A percentile compares a stretch with the other conserved stretches of the same genome.
Conservation (phyloP, 495 filamentous ascomycete species). For the Trichocladium antarcticum region DNA sequence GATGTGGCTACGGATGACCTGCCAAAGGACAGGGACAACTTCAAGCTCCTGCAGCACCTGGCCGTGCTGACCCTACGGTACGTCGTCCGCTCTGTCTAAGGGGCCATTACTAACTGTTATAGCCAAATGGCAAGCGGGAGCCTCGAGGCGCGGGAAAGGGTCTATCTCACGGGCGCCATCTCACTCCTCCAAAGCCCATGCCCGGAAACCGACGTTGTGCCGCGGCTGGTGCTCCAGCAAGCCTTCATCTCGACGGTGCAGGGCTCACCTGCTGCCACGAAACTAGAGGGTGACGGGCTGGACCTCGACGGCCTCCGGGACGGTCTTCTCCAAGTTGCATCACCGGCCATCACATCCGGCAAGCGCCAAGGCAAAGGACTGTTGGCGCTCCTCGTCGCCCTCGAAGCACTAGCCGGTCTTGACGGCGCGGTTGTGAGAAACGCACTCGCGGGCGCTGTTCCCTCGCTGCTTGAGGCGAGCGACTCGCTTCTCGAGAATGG, state of each 20-base stretch:
- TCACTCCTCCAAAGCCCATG: conserved; percentile 17
- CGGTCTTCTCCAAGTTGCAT: conserved; percentile 8
- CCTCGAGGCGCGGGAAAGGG: conserved; percentile 26
- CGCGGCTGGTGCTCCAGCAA: conserved; percentile 13
- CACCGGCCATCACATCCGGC: not conserved
- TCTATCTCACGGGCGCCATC: conserved; percentile 24
- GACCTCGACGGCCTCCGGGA: conserved; percentile 8
- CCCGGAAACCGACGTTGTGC: conserved; percentile 14
- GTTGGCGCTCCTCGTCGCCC: conserved; percentile 12
- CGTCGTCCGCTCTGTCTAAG: not conserved
- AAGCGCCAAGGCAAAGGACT: conserved; percentile 12
- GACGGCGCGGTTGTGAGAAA: conserved; percentile 7
- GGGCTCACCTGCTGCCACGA: conserved; percentile 6
- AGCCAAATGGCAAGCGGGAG: conserved; percentile 27
- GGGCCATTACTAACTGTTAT: conserved; percentile 4
- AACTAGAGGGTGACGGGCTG: conserved; percentile 10
- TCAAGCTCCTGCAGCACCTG: conserved; percentile 23
- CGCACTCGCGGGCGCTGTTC: not conserved
- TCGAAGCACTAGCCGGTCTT: conserved; percentile 14
- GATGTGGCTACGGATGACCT: conserved; percentile 3
- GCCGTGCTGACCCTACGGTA: conserved; percentile 25
- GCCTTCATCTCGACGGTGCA: conserved; percentile 12
- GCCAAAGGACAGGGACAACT: conserved; percentile 6
- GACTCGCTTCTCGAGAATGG: conserved; percentile 19
- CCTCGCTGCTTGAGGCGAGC: conserved; percentile 22